Evolutionary conservation across 352 stramenopile genomes (phyloP).

Genomic region (Pseudoperonospora humuli): DNA sequence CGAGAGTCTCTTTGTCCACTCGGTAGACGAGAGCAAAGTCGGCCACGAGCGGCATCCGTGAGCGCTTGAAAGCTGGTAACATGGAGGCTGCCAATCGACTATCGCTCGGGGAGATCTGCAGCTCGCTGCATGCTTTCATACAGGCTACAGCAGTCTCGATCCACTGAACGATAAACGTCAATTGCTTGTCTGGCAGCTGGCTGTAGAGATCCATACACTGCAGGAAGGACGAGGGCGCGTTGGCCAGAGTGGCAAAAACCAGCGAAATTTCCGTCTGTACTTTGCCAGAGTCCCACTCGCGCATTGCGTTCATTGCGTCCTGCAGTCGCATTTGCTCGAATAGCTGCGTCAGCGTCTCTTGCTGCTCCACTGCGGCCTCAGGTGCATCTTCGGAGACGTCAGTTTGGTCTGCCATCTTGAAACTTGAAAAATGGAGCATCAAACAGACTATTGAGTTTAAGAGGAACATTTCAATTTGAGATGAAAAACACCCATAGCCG

Average conservation of each 20-base stretch:
- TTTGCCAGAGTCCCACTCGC: slow-evolving; percentile 27
- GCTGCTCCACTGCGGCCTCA: background rate
- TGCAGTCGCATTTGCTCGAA: slow-evolving; percentile 22
- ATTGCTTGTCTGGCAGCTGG: slow-evolving; percentile 17
- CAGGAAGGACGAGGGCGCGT: slow-evolving; percentile 33
- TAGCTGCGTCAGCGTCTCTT: slow-evolving; percentile 25
- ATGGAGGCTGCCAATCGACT: slow-evolving; percentile 37
- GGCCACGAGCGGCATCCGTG: slow-evolving; percentile 27
- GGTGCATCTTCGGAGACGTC: background rate
- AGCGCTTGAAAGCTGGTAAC: slow-evolving; percentile 29
- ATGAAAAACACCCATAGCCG: slow-evolving; percentile 6
- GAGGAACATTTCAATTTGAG: slow-evolving; percentile 2
- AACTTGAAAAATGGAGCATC: no score
- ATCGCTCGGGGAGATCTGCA: slow-evolving; percentile 21
- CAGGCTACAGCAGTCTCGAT: slow-evolving; percentile 16
- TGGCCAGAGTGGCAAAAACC: slow-evolving; percentile 23
- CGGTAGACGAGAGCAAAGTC: slow-evolving; percentile 38
- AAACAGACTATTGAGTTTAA: slow-evolving; percentile 12
- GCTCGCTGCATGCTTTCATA: slow-evolving; percentile 8
- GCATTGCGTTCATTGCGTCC: slow-evolving; percentile 26
- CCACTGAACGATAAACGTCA: slow-evolving; percentile 14
- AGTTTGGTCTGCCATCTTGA: slow-evolving; percentile 3
- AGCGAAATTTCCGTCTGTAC: slow-evolving; percentile 24
- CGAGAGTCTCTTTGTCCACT: slow-evolving; percentile 22
- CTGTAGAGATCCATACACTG: slow-evolving; percentile 27